Base-by-base conservation (phyloP, 768 basidiomycete species). In the Polyporus arcularius region DNA sequence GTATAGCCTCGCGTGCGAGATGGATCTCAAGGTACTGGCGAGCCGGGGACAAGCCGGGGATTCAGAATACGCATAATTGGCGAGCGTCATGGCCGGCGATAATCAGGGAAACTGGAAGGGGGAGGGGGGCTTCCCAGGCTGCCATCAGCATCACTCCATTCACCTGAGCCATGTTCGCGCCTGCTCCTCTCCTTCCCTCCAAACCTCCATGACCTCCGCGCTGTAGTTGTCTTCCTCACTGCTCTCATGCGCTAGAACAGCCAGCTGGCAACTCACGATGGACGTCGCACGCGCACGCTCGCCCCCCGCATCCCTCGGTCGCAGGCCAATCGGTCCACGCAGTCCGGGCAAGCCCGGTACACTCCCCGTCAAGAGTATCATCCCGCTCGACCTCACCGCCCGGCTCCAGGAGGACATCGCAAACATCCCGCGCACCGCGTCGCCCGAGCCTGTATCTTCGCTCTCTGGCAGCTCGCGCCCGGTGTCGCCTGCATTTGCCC, bases 271-370 rank as follows among this genome's bases (percentile, higher is more conserved):
- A 21, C 46, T 32, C 41, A 40, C 57, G 41, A 62, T 60, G 55
- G 61, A 56, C 52, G 49, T 63, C 50, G 57, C 57, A 21, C 62
- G 62, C 42, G 57, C 62, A 55, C 62, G 62, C 57, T 63, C 62
- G 43, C 66, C 60, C n/a, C 60, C 59, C 31, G 57, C 57, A 16
- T 56, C 60, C 42, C 48, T 60, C 38, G 60, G 57, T 30, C 61
- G 55, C 10, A 61, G 60, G 21, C 66, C 66, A 4, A 55, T 60
- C 28, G 66, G 66, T 56, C 66, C 66, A 48, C 66, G 66, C 55
- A 62, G 58, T 40, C 66, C 66, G 4, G 55, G 52, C n/a, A 64
- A 58, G 56, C 39, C 58, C 18, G 51, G 57, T n/a, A 45, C 57
- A 21, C 41, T 39, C 16, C 57, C 62, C 11, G 53, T 55, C 49